A percentile compares a stretch with the other conserved stretches of the same genome.
These are phyloP conservation scores for Dryas drummondii DNA, from an alignment of 306 rosid species.

Conservation along the genomic window DNA sequence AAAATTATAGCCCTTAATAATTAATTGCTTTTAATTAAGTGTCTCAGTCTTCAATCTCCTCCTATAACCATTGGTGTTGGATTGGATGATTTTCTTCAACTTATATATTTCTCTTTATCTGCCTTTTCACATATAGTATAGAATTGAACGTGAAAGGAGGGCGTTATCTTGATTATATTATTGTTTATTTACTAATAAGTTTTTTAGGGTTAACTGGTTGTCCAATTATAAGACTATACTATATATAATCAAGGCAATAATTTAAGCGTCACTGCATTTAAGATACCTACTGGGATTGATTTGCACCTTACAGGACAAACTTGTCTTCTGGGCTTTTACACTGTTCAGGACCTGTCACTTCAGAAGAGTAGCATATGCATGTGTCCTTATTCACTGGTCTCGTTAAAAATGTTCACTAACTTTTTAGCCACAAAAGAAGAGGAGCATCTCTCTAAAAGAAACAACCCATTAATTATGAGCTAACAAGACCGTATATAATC, in stretches of 20 bases:
- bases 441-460: neutral
- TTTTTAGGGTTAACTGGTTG: no score
- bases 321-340: neutral
- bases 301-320: neutral
- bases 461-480: neutral
- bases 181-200: no score
- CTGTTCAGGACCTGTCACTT: conserved; percentile 21
- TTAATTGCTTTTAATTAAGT: no score
- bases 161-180: no score
- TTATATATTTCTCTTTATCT: no score
- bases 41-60: no score
- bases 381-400: neutral
- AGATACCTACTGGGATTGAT: conserved; percentile 10
- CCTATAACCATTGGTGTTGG: no score
- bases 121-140: no score
- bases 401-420: neutral
- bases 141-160: no score
- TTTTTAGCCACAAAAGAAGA: conserved; percentile 2
- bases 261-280: neutral
- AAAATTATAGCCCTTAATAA: no score
- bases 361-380: neutral
- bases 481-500: neutral
- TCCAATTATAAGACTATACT: neutral
- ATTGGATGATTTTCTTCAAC: no score
- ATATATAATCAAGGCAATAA: conserved; percentile 3